Evolutionary conservation across 352 stramenopile genomes (phyloP).

Genomic region (Globisporangium viniferum): DNA sequence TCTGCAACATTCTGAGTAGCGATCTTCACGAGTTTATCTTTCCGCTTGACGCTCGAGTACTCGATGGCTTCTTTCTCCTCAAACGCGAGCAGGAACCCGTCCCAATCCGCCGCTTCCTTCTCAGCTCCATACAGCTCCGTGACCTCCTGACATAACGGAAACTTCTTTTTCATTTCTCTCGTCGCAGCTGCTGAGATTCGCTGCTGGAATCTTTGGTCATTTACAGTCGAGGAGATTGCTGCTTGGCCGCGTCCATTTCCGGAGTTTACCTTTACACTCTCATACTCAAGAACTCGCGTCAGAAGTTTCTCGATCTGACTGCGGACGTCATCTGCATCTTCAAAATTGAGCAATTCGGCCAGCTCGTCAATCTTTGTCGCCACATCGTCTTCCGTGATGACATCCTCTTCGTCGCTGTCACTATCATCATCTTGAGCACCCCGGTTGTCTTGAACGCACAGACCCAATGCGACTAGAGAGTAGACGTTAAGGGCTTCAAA

Average conservation of each 20-base stretch:
- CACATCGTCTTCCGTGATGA: slow-evolving; percentile 31
- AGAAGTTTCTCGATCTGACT: slow-evolving; percentile 36
- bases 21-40: slow-evolving; percentile 51
- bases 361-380: slow-evolving; percentile 51
- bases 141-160: slow-evolving; percentile 30
- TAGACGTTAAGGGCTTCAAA: slow-evolving; percentile 44
- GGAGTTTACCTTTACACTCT: slow-evolving; percentile 35
- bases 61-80: slow-evolving; percentile 34
- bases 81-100: slow-evolving; percentile 44
- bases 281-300: slow-evolving; percentile 35
- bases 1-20: slow-evolving; percentile 45
- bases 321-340: slow-evolving; percentile 34
- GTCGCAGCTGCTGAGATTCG: slow-evolving; percentile 50
- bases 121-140: slow-evolving; percentile 17
- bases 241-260: slow-evolving; percentile 34
- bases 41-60: slow-evolving; percentile 35
- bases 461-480: slow-evolving; percentile 40
- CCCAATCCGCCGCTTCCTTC: slow-evolving; percentile 22
- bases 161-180: slow-evolving; percentile 48
- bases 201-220: slow-evolving; percentile 20
- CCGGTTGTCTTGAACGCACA: slow-evolving; percentile 22
- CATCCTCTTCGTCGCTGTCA: slow-evolving; percentile 30
- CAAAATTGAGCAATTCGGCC: slow-evolving; percentile 29
- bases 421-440: slow-evolving; percentile 17
- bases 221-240: slow-evolving; percentile 28